Conservation (phyloP, 352 stramenopile genomes). For the Phytopythium ostracodes region DNA sequence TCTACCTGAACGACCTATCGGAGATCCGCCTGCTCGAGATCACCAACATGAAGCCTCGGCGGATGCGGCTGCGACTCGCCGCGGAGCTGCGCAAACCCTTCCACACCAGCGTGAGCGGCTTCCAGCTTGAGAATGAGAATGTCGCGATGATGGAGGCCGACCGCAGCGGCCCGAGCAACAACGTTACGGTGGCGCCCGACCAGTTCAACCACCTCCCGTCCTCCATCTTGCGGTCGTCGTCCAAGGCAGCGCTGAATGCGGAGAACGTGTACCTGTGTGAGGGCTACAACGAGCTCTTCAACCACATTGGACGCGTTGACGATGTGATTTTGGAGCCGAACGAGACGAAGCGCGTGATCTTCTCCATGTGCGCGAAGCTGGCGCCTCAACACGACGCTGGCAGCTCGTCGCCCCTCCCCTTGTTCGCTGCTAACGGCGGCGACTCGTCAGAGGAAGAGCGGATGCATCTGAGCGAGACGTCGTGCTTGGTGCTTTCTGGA, state of each 20-base stretch:
- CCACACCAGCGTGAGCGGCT: constrained; percentile 65
- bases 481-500: constrained; percentile 66
- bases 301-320: constrained; percentile 72
- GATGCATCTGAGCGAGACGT: constrained; percentile 79
- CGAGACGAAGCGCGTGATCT: constrained; percentile 67
- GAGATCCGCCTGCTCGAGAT: constrained; percentile 82
- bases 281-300: constrained; percentile 89
- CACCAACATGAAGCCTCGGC: constrained; percentile 49
- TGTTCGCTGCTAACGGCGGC: constrained; percentile 21
- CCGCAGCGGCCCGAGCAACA: constrained; percentile 26
- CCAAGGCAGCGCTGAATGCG: constrained; percentile 56
- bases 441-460: constrained; percentile 86
- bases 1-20: constrained; percentile 87
- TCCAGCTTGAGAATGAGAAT: constrained; percentile 89
- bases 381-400: constrained; percentile 21
- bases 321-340: constrained; percentile 58
- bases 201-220: constrained; percentile 77
- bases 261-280: constrained; percentile 84
- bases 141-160: constrained; percentile 49
- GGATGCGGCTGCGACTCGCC: constrained; percentile 58
- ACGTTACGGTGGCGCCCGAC: constrained; percentile 23
- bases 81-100: constrained; percentile 82
- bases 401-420: constrained; percentile 11
- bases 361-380: constrained; percentile 72
- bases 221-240: constrained; percentile 64